phyloP scores from a whole-genome alignment of 495 filamentous ascomycete genomes.

The Tuber indicum region DNA sequence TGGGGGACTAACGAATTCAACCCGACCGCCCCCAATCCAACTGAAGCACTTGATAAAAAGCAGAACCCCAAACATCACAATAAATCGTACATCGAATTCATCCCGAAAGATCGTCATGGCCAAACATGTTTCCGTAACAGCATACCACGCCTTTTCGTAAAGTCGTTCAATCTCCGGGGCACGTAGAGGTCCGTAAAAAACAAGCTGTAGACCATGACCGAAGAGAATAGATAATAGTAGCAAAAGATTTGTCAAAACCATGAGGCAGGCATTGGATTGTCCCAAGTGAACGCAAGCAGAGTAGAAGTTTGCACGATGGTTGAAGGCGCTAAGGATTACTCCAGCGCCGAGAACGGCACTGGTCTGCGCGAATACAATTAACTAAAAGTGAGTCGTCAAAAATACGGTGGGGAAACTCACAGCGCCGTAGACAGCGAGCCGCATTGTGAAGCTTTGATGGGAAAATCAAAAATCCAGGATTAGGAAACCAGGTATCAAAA shows the following conservation, averaged over 20 bases:
- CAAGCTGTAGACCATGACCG: constrained; percentile 77
- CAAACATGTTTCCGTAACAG: constrained; percentile 89
- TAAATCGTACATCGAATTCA: constrained; percentile 84
- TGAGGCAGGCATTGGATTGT: constrained; percentile 88
- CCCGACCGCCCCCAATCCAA: constrained; percentile 92
- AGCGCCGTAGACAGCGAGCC: constrained; percentile 46
- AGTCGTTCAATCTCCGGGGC: constrained; percentile 93
- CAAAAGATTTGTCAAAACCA: constrained; percentile 85
- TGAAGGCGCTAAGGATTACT: constrained; percentile 81
- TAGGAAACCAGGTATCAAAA: neutral
- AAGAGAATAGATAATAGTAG: constrained; percentile 68
- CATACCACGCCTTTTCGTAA: constrained; percentile 96
- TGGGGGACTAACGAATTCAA: constrained; percentile 61
- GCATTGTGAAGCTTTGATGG: constrained; percentile 46
- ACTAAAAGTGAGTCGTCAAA: constrained; percentile 13
- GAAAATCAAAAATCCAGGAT: neutral
- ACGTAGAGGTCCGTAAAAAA: constrained; percentile 86
- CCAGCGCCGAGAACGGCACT: constrained; percentile 72
- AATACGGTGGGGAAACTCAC: constrained; percentile 29
- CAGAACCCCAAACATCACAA: constrained; percentile 92
- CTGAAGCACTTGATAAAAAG: constrained; percentile 93
- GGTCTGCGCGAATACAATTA: constrained; percentile 47
- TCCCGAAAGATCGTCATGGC: constrained; percentile 99
- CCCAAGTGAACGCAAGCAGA: constrained; percentile 91
- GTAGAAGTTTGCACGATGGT: constrained; percentile 95